Base-by-base conservation (phyloP, 805 yeast genomes). In the Wickerhamiella occidentalis region DNA sequence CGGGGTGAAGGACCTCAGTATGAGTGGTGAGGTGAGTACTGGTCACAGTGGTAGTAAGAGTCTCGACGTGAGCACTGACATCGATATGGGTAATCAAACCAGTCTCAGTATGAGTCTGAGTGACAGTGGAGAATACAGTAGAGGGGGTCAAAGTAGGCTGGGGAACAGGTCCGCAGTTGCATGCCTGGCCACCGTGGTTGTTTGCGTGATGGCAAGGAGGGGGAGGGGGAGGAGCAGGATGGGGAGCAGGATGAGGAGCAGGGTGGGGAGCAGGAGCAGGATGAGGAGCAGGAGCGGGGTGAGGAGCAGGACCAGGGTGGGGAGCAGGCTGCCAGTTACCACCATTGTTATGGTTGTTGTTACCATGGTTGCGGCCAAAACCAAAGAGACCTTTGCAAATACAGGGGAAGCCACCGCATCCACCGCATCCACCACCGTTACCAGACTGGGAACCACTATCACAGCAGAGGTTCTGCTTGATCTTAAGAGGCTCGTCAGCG, bases 1-100 rank as follows among this genome's bases (percentile, higher is more conserved):
- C 54, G 6, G 51, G 51, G 48, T 48, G 45, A 13, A 48, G 38
- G 11, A 51, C 47, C 19, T 25, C 35, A 25, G 54, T 51, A 23
- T 35, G 25, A 28, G 51, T 51, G 13, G 47, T 26, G 21, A 45
- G 44, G 45, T 40, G 47, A n/a, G 47, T 45, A 15, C 22, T 25
- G 33, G 51, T 48, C 15, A 48, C 41, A 12, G 49, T 45, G 25
- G 49, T 48, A 26, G 51, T 48, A 9, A n/a, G 35, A 22, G 44
- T 37, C 37, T 41, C 40, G 22, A 22, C 29, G 6, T 40, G 22
- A 17, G 54, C 48, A 35, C 38, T 15, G 11, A 48, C 48, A 15
- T 40, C 42, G 25, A 33, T 19, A 33, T 42, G 48, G 22, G 52
- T 50, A 18, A 35, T 25, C 30, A 37, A 22, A 3, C 46, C 46